phyloP scores from a whole-genome alignment of 352 stramenopile genomes.

The Globisporangium abappressorium region DNA sequence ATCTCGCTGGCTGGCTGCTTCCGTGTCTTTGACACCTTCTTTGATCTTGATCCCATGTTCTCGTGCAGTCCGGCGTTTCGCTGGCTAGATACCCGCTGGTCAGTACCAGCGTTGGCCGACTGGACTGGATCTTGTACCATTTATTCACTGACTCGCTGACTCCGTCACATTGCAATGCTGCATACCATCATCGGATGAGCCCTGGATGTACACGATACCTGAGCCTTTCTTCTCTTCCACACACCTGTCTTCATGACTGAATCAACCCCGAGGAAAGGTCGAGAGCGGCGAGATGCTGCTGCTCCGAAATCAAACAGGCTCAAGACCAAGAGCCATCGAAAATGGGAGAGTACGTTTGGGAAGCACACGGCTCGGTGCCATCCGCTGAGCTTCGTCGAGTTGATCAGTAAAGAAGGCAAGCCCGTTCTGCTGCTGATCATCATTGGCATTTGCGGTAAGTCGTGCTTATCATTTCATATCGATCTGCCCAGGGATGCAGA shows the following conservation, averaged over 20 bases:
- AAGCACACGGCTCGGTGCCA: constrained; percentile 33
- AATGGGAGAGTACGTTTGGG: constrained; percentile 43
- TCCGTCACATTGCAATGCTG: background rate
- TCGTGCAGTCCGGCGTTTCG: constrained; percentile 5
- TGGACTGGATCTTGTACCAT: constrained; percentile 3
- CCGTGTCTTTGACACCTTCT: constrained; percentile 1
- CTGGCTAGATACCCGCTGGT: background rate
- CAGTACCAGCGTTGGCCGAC: background rate
- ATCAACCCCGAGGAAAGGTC: background rate
- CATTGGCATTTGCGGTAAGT: constrained; percentile 49
- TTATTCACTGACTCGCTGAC: background rate
- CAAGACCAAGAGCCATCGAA: constrained; percentile 41
- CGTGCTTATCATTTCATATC: background rate
- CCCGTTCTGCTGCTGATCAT: constrained; percentile 45
- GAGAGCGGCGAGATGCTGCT: background rate
- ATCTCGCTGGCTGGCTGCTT: background rate
- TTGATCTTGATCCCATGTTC: constrained; percentile 5
- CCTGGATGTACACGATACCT: constrained; percentile 1
- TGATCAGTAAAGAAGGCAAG: constrained; percentile 53
- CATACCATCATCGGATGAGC: background rate
- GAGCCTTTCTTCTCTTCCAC: background rate
- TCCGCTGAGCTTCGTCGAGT: constrained; percentile 29
- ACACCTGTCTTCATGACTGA: constrained; percentile 4
- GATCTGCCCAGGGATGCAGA: background rate
- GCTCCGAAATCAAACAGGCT: constrained; percentile 5